Percentiles rank a stretch among this genome's conserved stretches.
phyloP scores from a whole-genome alignment of 2,329 filamentous ascomycete species.

The Emmonsia crescens region DNA sequence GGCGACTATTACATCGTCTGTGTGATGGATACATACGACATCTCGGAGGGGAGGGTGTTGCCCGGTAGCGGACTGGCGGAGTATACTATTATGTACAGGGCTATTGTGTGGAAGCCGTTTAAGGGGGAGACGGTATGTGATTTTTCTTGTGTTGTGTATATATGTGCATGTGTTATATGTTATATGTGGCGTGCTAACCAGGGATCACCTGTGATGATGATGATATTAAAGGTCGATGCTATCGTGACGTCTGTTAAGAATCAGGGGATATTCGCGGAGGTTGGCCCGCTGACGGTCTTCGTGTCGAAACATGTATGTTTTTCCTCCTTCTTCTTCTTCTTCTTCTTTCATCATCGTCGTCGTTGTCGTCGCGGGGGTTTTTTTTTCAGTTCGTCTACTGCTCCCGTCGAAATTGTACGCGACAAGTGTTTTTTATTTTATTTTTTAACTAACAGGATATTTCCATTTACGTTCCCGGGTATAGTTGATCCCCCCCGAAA shows the following conservation, averaged over 20 bases:
- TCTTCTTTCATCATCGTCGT: too few species aligned
- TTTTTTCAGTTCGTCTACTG: conserved; percentile 3
- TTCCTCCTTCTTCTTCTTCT: neutral
- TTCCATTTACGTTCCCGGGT: neutral
- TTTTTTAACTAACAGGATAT: conserved; percentile 6
- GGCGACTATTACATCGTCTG: conserved; percentile 97
- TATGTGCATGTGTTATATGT: neutral
- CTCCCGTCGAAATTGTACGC: neutral
- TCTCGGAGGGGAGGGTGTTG: conserved; percentile 84
- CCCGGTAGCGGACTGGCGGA: conserved; percentile 86
- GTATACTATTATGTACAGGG: conserved; percentile 89
- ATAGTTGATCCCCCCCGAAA: conserved; percentile 80
- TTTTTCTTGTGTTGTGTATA: conserved; percentile 10
- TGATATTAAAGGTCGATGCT: conserved; percentile 65
- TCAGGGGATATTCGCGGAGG: conserved; percentile 62
- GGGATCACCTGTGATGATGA: conserved; percentile 20
- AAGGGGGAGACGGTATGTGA: conserved; percentile 84
- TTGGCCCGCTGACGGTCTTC: conserved; percentile 39
- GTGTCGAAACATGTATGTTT: conserved; percentile 58
- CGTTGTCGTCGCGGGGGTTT: too few species aligned
- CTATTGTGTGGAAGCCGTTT: conserved; percentile 95
- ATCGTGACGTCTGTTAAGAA: conserved; percentile 85
- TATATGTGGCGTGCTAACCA: neutral
- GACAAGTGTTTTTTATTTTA: neutral
- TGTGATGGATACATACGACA: conserved; percentile 92